Evolutionary conservation across 2,329 filamentous ascomycete genomes (phyloP).

Genomic region (Hypoxylon sp.): DNA sequence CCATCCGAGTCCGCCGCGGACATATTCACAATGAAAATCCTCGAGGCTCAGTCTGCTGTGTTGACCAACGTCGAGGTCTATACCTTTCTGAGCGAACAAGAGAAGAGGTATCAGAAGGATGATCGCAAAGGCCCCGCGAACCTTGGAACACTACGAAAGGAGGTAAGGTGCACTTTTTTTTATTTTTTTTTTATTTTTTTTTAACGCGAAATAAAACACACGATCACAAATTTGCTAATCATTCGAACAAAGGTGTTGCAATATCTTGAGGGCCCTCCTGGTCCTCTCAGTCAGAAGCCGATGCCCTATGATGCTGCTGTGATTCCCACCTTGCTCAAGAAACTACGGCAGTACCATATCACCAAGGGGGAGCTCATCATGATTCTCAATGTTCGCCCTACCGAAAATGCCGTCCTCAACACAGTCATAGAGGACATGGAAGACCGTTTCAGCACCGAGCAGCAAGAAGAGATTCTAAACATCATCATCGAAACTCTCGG

Average conservation of each 20-base stretch:
- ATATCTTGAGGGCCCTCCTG: slow-evolving; percentile 64
- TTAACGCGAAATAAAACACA: no score
- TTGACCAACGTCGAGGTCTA: slow-evolving; percentile 79
- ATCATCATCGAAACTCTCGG: slow-evolving; percentile 67
- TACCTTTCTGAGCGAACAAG: slow-evolving; percentile 67
- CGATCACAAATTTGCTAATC: not conserved
- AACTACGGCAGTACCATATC: slow-evolving; percentile 64
- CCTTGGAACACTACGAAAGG: slow-evolving; percentile 67
- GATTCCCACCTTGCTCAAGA: slow-evolving; percentile 62
- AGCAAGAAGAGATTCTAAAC: slow-evolving; percentile 65
- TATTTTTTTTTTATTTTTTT: no score
- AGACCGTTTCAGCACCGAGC: slow-evolving; percentile 64
- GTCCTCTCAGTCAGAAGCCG: slow-evolving; percentile 64
- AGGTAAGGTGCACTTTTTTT: slow-evolving; percentile 56
- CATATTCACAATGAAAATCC: slow-evolving; percentile 66
- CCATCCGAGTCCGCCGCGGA: not conserved
- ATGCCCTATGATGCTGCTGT: slow-evolving; percentile 60
- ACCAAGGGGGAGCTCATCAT: slow-evolving; percentile 74
- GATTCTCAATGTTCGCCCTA: slow-evolving; percentile 71
- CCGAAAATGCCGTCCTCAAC: slow-evolving; percentile 64
- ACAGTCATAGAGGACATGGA: slow-evolving; percentile 72
- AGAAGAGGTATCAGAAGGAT: slow-evolving; percentile 58
- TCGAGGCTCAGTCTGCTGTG: slow-evolving; percentile 73
- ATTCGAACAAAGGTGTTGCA: slow-evolving; percentile 59
- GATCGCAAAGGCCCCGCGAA: slow-evolving; percentile 64